Evolutionary conservation across 2,329 filamentous ascomycete genomes (phyloP).

Genomic region (Aspergillus nomiae): DNA sequence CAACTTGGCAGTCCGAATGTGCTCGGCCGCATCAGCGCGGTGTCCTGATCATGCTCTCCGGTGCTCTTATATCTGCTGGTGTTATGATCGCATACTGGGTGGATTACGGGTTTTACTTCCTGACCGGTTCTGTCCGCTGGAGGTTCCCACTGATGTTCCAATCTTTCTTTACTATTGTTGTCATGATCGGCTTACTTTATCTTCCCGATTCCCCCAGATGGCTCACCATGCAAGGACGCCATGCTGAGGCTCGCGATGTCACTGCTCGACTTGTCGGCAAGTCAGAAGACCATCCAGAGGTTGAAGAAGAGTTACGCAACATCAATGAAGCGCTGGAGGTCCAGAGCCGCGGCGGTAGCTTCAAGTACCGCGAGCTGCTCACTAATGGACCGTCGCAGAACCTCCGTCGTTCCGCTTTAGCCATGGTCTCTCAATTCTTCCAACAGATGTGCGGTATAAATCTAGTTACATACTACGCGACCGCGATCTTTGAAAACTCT

Average conservation of each 20-base stretch:
- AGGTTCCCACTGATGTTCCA: constrained; percentile 49
- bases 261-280: constrained; percentile 38
- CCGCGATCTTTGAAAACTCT: constrained; percentile 6
- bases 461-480: constrained; percentile 35
- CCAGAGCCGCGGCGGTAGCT: constrained; percentile 1
- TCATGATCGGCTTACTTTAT: constrained; percentile 22
- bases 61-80: constrained; percentile 25
- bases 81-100: constrained; percentile 29
- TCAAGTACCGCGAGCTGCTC: constrained; percentile 19
- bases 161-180: constrained; percentile 39
- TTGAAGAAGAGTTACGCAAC: constrained; percentile 21
- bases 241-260: constrained; percentile 48
- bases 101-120: constrained; percentile 26
- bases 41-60: constrained; percentile 28
- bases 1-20: constrained; percentile 36
- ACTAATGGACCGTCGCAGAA: constrained; percentile 9
- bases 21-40: constrained; percentile 28
- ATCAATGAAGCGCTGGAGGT: constrained; percentile 8
- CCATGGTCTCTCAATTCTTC: constrained; percentile 28
- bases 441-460: constrained; percentile 34
- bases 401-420: constrained; percentile 28
- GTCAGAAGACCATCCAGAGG: constrained; percentile 47
- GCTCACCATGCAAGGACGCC: constrained; percentile 53
- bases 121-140: constrained; percentile 36
- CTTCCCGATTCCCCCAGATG: constrained; percentile 57